Evolutionary conservation across 164 flowering plant genomes (phyloP).

Genomic region (Liriodendron chinense): DNA sequence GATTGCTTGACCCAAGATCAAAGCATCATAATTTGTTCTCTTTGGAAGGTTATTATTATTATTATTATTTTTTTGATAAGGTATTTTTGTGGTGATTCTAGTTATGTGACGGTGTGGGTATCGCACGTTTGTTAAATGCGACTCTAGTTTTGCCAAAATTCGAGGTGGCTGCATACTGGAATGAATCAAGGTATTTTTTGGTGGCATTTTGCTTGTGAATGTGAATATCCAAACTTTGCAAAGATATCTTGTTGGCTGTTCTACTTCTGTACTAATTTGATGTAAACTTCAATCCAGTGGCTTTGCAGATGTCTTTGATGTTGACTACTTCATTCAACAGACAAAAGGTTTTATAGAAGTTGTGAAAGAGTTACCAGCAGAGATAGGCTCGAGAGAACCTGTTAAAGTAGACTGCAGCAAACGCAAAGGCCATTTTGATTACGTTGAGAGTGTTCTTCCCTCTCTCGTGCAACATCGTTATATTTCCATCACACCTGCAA

Average conservation of each 20-base stretch:
- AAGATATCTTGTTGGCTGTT: not conserved
- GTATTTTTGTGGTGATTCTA: slow-evolving; percentile 29
- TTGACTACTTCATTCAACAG: slow-evolving; percentile 77
- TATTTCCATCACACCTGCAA: slow-evolving; percentile 89
- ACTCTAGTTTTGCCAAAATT: slow-evolving; percentile 91
- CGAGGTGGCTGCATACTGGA: slow-evolving; percentile 98
- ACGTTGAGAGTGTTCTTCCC: slow-evolving; percentile 86
- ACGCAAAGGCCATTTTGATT: slow-evolving; percentile 95
- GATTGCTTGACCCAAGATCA: not conserved
- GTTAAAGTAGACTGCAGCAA: slow-evolving; percentile 83
- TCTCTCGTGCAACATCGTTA: slow-evolving; percentile 64
- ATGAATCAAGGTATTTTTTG: slow-evolving; percentile 75
- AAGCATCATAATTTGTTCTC: not conserved
- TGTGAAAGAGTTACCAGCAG: slow-evolving; percentile 70
- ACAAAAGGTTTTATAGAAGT: slow-evolving; percentile 67
- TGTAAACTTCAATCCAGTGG: slow-evolving; percentile 54
- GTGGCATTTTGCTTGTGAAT: not conserved
- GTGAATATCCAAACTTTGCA: too few relatives aligned
- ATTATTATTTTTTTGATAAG: not conserved
- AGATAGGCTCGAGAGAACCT: slow-evolving; percentile 68
- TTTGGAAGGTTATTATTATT: not conserved
- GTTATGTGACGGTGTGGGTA: slow-evolving; percentile 98
- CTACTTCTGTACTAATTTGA: not conserved
- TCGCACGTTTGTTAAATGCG: slow-evolving; percentile 91
- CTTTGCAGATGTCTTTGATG: slow-evolving; percentile 98